Evolutionary conservation across 345 rosid species (phyloP), one percentile per base, ranked within the genome.

Genomic region (Conringia planisiliqua): DNA sequence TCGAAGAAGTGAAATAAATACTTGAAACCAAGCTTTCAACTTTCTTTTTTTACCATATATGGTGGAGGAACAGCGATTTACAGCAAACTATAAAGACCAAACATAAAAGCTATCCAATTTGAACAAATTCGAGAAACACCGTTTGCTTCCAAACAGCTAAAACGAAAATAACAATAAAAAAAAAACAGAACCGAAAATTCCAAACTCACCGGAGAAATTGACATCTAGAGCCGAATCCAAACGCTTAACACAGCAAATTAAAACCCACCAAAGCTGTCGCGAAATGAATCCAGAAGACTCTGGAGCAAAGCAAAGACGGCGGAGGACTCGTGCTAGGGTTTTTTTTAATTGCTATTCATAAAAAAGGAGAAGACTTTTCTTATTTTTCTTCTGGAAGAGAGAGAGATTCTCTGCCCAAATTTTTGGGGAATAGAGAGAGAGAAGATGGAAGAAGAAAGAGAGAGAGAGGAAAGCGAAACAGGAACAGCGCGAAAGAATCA

Each of bases 281-380:
- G 47, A 47, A 36, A 74, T 51, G 1, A 68, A 67, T 55, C 48
- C 47, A 2, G 10, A 7, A 42, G 22, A 70, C 16, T 58, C 47
- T 46, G 55, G 44, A 20, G 0, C 65, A 77, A 51, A 60, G 62
- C 64, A 70, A 79, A 82, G 85, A 82, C 87, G 86, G 91, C 87
- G 63, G 83, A 68, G 63, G 83, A 71, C 56, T 40, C 56, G 73
- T 65, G 67, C 81, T 78, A 87, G 91, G 89, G 85, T 54, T 52
- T 51, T 24, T 14, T 73, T 82, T 83, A 54, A 64, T 35, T 70
- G 77, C 73, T 81, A 80, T 79, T 69, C 33, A 10, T 22, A 3
- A 26, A 33, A 40, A 74, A 74, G 61, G 66, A 74, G 39, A 66
- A 70, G 60, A 75, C 80, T 47, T 71, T 62, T 69, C 39, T 3